Base-by-base conservation (phyloP, 352 stramenopile genomes). In the Globisporangium radiosum region DNA sequence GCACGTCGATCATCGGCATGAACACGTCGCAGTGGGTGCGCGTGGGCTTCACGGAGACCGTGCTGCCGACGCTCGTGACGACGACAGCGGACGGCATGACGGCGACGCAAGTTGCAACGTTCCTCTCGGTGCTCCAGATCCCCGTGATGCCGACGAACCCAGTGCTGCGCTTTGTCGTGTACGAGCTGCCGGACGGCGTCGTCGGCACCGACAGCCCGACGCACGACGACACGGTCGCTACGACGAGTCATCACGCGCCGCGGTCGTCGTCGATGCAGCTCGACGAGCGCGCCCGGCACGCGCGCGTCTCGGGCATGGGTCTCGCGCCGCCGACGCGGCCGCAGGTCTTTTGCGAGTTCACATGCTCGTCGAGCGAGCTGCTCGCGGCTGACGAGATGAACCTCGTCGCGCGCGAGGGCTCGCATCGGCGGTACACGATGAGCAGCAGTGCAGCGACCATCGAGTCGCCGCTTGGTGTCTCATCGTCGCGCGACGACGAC, bases 321-420 rank as follows among this genome's bases (percentile, higher is more conserved):
- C 65, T 86, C 57, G 65, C 75, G 1, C 76, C 81, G 52, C 74
- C 73, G 3, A 83, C 74, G 7, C 71, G 71, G 7, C 78, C 79
- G 7, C 83, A 82, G 36, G 81, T 93, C 0, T 91, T 93, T 51
- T 93, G 81, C 43, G 84, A 93, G 52, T 93, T 93, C 53, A 89
- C 79, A 6, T 91, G 81, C 59, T 66, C 73, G 2, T 74, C 73
- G 4, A 73, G 68, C 42, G 81, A 90, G 38, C 78, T 91, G 62
- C 63, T 84, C 4, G 62, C 68, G 1, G 65, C 69, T 3, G 71
- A 87, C 36, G 76, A 89, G 43, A 71, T 90, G 47, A 80, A 76
- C 25, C 69, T 91, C 11, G 59, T 85, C 49, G 77, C 83, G 25
- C 71, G 75, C 14, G 67, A 85, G 52, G 75, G 79, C 47, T 88